These are phyloP conservation scores for Hemileccinum rubropunctum DNA, from an alignment of 768 basidiomycete species.

Conservation along the genomic window DNA sequence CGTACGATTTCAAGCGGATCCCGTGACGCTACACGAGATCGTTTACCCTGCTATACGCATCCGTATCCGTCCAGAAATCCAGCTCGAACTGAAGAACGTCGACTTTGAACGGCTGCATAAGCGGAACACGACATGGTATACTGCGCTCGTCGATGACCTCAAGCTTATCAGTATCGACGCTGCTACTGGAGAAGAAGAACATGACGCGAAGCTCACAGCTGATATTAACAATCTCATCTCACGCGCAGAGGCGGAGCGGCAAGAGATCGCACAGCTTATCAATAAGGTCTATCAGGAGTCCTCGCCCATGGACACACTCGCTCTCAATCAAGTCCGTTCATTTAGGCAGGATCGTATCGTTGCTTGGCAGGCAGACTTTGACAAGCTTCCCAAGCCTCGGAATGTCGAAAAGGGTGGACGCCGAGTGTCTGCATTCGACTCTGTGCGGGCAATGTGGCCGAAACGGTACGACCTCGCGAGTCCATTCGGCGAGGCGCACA, in stretches of 20 bases:
- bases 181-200: slow-evolving; percentile 73
- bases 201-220: slow-evolving; percentile 57
- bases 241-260: slow-evolving; percentile 71
- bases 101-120: slow-evolving; percentile 78
- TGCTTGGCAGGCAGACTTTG: slow-evolving; percentile 95
- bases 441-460: slow-evolving; percentile 73
- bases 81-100: slow-evolving; percentile 86
- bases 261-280: slow-evolving; percentile 69
- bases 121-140: slow-evolving; percentile 74
- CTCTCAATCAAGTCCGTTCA: slow-evolving; percentile 80
- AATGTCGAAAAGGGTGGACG: slow-evolving; percentile 51
- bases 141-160: slow-evolving; percentile 70
- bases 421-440: slow-evolving; percentile 61
- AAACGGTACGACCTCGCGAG: slow-evolving; percentile 53
- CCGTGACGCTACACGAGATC: slow-evolving; percentile 79
- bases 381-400: slow-evolving; percentile 74
- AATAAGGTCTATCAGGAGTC: slow-evolving; percentile 81
- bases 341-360: slow-evolving; percentile 91
- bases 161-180: slow-evolving; percentile 76
- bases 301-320: slow-evolving; percentile 78
- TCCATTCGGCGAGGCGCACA: slow-evolving; percentile 50
- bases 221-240: slow-evolving; percentile 66
- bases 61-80: slow-evolving; percentile 80
- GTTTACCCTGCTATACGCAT: slow-evolving; percentile 87
- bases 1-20: slow-evolving; percentile 84